Evolutionary conservation across 2,329 filamentous ascomycete genomes (phyloP), one percentile per base, ranked within the genome.

Genomic region (Hypoxylon sp.): DNA sequence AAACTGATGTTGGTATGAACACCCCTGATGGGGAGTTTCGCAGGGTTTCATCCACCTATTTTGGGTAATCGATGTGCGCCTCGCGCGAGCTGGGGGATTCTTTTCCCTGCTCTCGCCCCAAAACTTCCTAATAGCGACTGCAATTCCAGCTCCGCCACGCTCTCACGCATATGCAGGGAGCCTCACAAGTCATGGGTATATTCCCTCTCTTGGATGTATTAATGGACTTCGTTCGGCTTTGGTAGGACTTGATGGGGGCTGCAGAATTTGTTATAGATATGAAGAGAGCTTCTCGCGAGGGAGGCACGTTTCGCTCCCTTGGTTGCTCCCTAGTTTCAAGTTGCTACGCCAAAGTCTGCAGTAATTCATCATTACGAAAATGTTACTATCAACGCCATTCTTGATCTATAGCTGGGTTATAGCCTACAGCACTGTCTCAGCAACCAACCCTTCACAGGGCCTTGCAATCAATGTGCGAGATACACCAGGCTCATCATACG

Each of bases 381-480:
- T 69, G 67, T 34, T 63, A 6, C 43, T 67, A 11, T 25, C 25
- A 21, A 63, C 56, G 1, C 29, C 56, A 9, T 16, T 61, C 21
- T 30, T 62, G 12, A 19, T 27, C 39, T 52, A 61, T n/a, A 43
- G 48, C 41, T 71, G 54, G 61, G 65, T 63, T 29, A 19, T 39
- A n/a, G 46, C 50, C n/a, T 34, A 63, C 6, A 37, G 54, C 43
- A 21, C 61, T 14, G 61, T 50, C n/a, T 32, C 55, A 16, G 58
- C 65, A 11, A 39, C 60, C 1, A 50, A 48, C 14, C 23, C 63
- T 14, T 45, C 53, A 16, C 39, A 59, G 16, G 61, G 65, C 47
- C 9, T 66, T 39, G 53, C n/a, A 14, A 39, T 77, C n/a, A 61
- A 70, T 27, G 69, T 72, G 43, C 74, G 73, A 37, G 72, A 73